These are phyloP conservation scores for Phytophthora megakarya DNA, from an alignment of 352 stramenopile genomes.

Conservation along the genomic window DNA sequence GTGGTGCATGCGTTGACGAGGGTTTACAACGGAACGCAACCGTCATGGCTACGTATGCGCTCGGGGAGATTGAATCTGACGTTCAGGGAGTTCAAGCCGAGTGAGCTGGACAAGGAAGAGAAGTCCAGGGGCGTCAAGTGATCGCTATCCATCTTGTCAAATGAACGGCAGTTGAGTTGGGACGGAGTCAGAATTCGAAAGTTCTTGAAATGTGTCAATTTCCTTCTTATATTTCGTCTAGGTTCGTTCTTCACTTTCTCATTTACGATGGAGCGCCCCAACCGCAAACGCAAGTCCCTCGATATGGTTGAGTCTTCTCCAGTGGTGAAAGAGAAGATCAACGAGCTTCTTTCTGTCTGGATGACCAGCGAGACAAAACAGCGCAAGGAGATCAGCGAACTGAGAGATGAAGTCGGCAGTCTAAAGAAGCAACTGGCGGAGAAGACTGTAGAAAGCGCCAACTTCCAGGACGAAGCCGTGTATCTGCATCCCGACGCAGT, in stretches of 20 bases:
- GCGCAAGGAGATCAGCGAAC: slow-evolving; percentile 15
- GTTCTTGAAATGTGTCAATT: slow-evolving; percentile 9
- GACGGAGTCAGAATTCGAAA: slow-evolving; percentile 5
- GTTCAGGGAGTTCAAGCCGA: slow-evolving; percentile 69
- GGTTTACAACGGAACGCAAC: slow-evolving; percentile 61
- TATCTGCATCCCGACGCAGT: slow-evolving; percentile 36
- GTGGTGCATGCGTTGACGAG: slow-evolving; percentile 72
- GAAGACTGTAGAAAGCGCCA: slow-evolving; percentile 18
- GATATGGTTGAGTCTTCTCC: slow-evolving; percentile 19
- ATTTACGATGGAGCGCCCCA: slow-evolving; percentile 29
- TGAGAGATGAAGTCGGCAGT: slow-evolving; percentile 17
- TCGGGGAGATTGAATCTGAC: slow-evolving; percentile 71
- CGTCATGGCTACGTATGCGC: slow-evolving; percentile 61
- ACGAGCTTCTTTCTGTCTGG: slow-evolving; percentile 16
- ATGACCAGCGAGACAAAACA: slow-evolving; percentile 16
- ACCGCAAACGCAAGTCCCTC: slow-evolving; percentile 28
- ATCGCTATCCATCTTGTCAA: too few species aligned
- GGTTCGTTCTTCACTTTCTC: not conserved
- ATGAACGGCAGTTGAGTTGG: too few species aligned
- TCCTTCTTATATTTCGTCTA: slow-evolving; percentile 7
- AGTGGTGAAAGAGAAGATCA: slow-evolving; percentile 25
- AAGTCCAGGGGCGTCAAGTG: too few species aligned
- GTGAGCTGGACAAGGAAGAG: too few species aligned
- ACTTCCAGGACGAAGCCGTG: not conserved
- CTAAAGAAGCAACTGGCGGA: slow-evolving; percentile 27